Evolutionary conservation across 1,284 basidiomycete genomes (phyloP).

Genomic region (Austroboletus rostrupii): DNA sequence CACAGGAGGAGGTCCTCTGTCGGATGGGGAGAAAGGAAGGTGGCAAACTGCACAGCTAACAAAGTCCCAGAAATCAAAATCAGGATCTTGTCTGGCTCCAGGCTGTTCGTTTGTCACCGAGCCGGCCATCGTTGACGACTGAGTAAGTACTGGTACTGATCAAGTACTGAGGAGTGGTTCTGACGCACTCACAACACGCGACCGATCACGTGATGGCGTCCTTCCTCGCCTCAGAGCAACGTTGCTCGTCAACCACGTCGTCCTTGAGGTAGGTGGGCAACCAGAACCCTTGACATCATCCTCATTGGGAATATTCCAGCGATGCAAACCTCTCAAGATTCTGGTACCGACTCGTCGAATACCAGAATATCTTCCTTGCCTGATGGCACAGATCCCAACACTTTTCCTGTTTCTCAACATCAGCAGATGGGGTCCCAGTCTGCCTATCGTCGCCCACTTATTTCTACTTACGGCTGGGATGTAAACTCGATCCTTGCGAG

Average conservation of each 20-base stretch:
- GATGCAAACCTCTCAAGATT: not conserved
- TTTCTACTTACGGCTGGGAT: slow-evolving; percentile 53
- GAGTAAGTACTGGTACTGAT: not conserved
- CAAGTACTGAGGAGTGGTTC: too few species aligned
- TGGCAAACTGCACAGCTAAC: slow-evolving; percentile 66
- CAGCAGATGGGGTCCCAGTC: not conserved
- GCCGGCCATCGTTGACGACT: slow-evolving; percentile 34
- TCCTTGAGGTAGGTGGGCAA: not conserved
- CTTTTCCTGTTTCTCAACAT: not conserved
- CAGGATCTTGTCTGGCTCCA: slow-evolving; percentile 22
- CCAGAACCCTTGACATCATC: too few species aligned
- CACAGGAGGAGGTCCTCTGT: slow-evolving; percentile 46
- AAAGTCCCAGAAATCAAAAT: slow-evolving; percentile 75
- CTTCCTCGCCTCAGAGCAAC: not conserved
- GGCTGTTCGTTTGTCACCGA: slow-evolving; percentile 17
- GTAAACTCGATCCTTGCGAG: slow-evolving; percentile 38
- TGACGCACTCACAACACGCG: too few species aligned
- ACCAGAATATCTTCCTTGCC: slow-evolving; percentile 3
- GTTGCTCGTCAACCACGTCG: not conserved
- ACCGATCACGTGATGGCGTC: slow-evolving; percentile 17
- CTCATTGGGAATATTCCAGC: not conserved
- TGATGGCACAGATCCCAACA: not conserved
- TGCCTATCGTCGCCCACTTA: slow-evolving; percentile 15
- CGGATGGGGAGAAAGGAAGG: slow-evolving; percentile 50
- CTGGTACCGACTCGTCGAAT: not conserved